Evolutionary conservation across 1,139 yeast species (phyloP).

Genomic region (Pneumocystis canis): DNA sequence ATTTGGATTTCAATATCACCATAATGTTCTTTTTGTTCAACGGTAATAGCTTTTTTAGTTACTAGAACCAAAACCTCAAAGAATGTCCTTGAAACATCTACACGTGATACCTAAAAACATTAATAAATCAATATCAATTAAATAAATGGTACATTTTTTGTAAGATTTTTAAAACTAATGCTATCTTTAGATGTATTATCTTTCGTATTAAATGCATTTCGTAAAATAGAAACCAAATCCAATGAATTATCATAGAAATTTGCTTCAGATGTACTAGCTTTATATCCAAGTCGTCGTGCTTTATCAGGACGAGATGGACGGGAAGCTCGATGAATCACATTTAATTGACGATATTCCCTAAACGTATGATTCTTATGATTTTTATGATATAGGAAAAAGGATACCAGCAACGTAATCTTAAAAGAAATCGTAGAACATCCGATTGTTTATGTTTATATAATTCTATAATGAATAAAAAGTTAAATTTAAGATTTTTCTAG

Average conservation of each 20-base stretch:
- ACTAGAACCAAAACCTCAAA: constrained; percentile 75
- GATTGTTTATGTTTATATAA: constrained; percentile 99
- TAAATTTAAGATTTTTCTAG: too few relatives aligned
- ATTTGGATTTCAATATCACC: constrained; percentile 42
- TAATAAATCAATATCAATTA: not conserved
- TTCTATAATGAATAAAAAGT: too few relatives aligned
- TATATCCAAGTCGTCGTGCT: constrained; percentile 99
- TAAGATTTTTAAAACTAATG: constrained; percentile 41
- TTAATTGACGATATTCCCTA: constrained; percentile 99
- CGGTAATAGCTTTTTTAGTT: constrained; percentile 52
- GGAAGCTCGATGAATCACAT: constrained; percentile 95
- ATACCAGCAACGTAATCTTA: constrained; percentile 23
- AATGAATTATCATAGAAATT: constrained; percentile 2
- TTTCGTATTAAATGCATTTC: constrained; percentile 8
- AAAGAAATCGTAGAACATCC: constrained; percentile 96
- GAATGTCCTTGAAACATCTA: constrained; percentile 60
- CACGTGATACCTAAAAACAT: constrained; percentile 18
- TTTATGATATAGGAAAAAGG: too few relatives aligned
- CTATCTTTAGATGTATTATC: constrained; percentile 35
- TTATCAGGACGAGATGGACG: constrained; percentile 99
- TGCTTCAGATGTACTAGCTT: constrained; percentile 40
- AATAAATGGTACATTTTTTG: constrained; percentile 25
- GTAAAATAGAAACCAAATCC: constrained; percentile 9
- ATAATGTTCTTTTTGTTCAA: constrained; percentile 48
- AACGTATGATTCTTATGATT: too few relatives aligned